phyloP scores from a whole-genome alignment of 2,329 filamentous ascomycete genomes.

The Reticulascus tulasneorum region DNA sequence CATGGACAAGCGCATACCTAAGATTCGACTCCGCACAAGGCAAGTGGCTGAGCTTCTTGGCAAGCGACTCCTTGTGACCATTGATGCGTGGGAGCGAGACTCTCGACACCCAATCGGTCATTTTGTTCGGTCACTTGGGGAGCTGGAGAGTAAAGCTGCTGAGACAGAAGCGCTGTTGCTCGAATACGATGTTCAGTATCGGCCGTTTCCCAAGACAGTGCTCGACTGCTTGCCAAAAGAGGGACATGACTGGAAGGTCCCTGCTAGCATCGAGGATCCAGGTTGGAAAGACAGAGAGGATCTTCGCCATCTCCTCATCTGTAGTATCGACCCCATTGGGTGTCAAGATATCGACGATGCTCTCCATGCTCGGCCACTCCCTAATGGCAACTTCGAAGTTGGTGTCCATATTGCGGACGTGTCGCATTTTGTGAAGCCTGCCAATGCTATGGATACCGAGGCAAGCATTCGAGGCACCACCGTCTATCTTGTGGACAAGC shows the following conservation, averaged over 20 bases:
- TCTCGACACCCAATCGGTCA: constrained; percentile 90
- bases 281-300: constrained; percentile 86
- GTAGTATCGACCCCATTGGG: constrained; percentile 93
- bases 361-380: constrained; percentile 76
- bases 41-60: constrained; percentile 86
- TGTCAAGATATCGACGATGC: constrained; percentile 99
- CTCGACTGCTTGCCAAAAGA: constrained; percentile 88
- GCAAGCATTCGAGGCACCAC: constrained; percentile 92
- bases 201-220: constrained; percentile 93
- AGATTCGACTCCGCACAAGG: constrained; percentile 87
- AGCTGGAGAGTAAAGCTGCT: constrained; percentile 93
- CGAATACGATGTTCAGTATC: constrained; percentile 96
- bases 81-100: constrained; percentile 93
- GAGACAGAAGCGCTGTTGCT: constrained; percentile 92
- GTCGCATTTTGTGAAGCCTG: constrained; percentile 97
- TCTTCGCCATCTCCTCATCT: constrained; percentile 80
- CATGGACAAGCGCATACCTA: constrained; percentile 97
- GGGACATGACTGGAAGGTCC: constrained; percentile 92
- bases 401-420: constrained; percentile 98
- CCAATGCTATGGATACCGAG: constrained; percentile 95
- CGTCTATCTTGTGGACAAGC: constrained; percentile 96
- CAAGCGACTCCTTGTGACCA: constrained; percentile 86
- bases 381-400: constrained; percentile 93
- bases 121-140: constrained; percentile 87
- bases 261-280: constrained; percentile 70